A percentile compares a stretch with the other conserved stretches of the same genome.
Evolutionary conservation across 177 flowering plant genomes (phyloP).

Genomic region (Vitis hybrid): DNA sequence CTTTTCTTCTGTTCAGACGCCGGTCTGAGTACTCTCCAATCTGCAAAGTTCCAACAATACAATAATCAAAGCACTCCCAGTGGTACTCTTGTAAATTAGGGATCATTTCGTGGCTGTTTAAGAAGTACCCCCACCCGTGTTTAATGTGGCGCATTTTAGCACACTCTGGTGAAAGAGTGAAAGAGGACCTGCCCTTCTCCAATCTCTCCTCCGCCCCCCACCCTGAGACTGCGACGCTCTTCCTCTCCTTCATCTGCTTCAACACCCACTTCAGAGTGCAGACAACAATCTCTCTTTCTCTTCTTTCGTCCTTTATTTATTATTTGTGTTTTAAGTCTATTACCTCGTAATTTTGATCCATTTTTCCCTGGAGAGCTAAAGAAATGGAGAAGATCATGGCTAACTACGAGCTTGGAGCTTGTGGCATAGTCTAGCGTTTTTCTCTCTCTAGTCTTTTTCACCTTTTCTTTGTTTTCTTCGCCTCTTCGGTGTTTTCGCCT

Average conservation of each 20-base stretch:
- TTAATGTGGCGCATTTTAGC: slow-evolving; percentile 29
- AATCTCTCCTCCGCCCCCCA: background rate
- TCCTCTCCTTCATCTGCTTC: too few relatives aligned
- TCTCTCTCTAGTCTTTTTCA: background rate
- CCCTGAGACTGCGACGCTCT: background rate
- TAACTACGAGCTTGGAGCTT: slow-evolving; percentile 47
- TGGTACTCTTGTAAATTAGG: slow-evolving; percentile 19
- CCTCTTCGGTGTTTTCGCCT: slow-evolving; percentile 7
- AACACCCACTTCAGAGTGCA: too few relatives aligned
- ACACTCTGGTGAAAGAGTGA: background rate
- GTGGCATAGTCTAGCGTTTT: slow-evolving; percentile 60
- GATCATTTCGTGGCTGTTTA: background rate
- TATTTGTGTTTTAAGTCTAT: too few relatives aligned
- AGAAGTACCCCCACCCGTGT: background rate
- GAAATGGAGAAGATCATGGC: slow-evolving; percentile 48
- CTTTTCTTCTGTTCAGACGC: slow-evolving; percentile 3
- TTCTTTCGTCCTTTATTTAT: too few relatives aligned
- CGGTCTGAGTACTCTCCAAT: background rate
- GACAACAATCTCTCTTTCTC: too few relatives aligned
- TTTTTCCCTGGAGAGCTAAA: background rate
- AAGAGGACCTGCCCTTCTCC: background rate
- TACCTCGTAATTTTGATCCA: too few relatives aligned
- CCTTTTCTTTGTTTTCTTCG: slow-evolving; percentile 2
- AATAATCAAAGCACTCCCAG: slow-evolving; percentile 11
- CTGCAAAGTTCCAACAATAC: too few relatives aligned